phyloP scores from a whole-genome alignment of 2,329 filamentous ascomycete species.

The Dendryphion nanum region DNA sequence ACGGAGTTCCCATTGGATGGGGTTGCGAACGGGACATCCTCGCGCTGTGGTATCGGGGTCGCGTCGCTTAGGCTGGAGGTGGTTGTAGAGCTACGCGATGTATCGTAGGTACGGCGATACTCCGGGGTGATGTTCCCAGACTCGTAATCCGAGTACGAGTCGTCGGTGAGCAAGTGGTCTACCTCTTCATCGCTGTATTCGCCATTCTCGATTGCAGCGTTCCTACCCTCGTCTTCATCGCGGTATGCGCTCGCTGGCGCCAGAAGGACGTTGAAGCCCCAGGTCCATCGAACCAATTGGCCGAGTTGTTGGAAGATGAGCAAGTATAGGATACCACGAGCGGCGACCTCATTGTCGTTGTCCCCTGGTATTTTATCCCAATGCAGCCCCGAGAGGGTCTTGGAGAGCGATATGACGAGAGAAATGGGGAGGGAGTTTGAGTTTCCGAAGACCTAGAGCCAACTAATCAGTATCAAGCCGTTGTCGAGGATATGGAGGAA shows the following conservation, averaged over 20 bases:
- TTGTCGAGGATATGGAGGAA: constrained; percentile 7
- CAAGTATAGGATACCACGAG: constrained; percentile 90
- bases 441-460: constrained; percentile 78
- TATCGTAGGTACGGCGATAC: constrained; percentile 24
- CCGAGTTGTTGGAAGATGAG: constrained; percentile 97
- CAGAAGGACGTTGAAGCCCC: constrained; percentile 94
- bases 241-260: constrained; percentile 75
- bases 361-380: constrained; percentile 91
- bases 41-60: constrained; percentile 27
- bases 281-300: constrained; percentile 93
- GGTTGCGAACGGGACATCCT: constrained; percentile 39
- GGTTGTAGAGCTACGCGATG: constrained; percentile 24
- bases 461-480: constrained; percentile 13
- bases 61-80: constrained; percentile 28
- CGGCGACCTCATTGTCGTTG: constrained; percentile 91
- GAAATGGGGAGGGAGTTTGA: constrained; percentile 98
- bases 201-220: constrained; percentile 46
- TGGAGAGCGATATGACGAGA: constrained; percentile 86
- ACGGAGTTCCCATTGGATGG: constrained; percentile 46
- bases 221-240: constrained; percentile 55
- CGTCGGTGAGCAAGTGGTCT: constrained; percentile 38
- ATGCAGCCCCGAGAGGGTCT: constrained; percentile 87
- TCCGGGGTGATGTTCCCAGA: constrained; percentile 48
- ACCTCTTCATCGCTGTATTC: constrained; percentile 54
- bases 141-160: constrained; percentile 47